Evolutionary conservation across 768 basidiomycete species (phyloP).

Genomic region (Tulasnella sp.): DNA sequence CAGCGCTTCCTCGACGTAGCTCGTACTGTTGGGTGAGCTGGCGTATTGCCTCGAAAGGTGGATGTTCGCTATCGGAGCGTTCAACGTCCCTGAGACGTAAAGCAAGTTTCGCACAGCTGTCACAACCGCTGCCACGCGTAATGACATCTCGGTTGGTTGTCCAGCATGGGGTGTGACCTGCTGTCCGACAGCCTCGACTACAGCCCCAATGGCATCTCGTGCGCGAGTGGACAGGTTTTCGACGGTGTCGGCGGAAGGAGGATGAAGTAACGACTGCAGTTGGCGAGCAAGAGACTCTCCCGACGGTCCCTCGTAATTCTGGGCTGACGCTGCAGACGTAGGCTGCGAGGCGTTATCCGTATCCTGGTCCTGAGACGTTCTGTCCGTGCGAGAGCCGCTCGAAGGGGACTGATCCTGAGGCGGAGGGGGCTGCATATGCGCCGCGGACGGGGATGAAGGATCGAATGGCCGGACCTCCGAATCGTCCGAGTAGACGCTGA

Average conservation of each 20-base stretch:
- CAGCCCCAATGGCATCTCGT: slow-evolving; percentile 23
- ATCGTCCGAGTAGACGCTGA: slow-evolving; percentile 72
- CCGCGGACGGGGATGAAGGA: slow-evolving; percentile 13
- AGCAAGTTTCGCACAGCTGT: slow-evolving; percentile 29
- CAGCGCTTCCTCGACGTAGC: slow-evolving; percentile 21
- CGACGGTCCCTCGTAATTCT: neutral
- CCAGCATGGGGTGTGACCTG: neutral
- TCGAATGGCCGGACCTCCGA: slow-evolving; percentile 59
- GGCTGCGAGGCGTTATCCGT: slow-evolving; percentile 6
- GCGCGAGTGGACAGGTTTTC: slow-evolving; percentile 21
- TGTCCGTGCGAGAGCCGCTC: slow-evolving; percentile 10
- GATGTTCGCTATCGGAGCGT: slow-evolving; percentile 20
- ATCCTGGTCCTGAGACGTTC: slow-evolving; percentile 1
- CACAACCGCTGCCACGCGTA: slow-evolving; percentile 23
- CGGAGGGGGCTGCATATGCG: neutral
- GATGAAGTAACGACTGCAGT: slow-evolving; percentile 15
- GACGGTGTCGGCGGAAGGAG: slow-evolving; percentile 18
- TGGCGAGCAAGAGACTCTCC: slow-evolving; percentile 17
- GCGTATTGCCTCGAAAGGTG: slow-evolving; percentile 13
- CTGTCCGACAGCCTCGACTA: slow-evolving; percentile 19
- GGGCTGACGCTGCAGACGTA: slow-evolving; percentile 7
- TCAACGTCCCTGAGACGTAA: slow-evolving; percentile 28
- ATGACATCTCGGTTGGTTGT: slow-evolving; percentile 19
- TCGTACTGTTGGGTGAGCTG: neutral
- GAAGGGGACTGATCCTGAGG: neutral